Conservation (phyloP, 768 basidiomycete species). For the Boletus edulis region DNA sequence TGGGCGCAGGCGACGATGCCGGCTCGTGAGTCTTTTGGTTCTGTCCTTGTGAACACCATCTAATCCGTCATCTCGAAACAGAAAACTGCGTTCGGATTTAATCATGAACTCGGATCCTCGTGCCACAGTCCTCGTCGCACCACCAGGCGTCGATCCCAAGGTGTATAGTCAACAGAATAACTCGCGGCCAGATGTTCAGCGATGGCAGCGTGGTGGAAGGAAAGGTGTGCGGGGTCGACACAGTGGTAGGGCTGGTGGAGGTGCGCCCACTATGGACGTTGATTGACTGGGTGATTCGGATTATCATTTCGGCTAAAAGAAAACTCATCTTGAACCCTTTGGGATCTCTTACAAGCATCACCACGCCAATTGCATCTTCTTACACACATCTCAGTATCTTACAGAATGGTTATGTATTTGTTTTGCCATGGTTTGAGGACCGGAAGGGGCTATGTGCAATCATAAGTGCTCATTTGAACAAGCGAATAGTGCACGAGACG, state of each 20-base stretch:
- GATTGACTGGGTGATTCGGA: slow-evolving; percentile 18
- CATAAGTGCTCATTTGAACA: too few species aligned
- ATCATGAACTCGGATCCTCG: slow-evolving; percentile 59
- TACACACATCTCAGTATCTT: slow-evolving; percentile 26
- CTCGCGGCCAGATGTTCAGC: slow-evolving; percentile 21
- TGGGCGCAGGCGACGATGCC: slow-evolving; percentile 43
- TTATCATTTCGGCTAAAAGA: slow-evolving; percentile 5
- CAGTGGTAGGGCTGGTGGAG: slow-evolving; percentile 4
- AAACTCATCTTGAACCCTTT: slow-evolving; percentile 6
- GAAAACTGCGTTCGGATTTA: slow-evolving; percentile 85
- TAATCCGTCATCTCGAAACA: slow-evolving; percentile 25
- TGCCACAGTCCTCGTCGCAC: slow-evolving; percentile 64
- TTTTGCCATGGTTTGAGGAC: neutral
- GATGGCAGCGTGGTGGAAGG: slow-evolving; percentile 30
- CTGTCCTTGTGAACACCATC: neutral
- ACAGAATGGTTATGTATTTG: slow-evolving; percentile 25
- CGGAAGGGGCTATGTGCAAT: too few species aligned
- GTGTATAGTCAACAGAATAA: slow-evolving; percentile 41
- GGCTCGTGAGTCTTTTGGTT: slow-evolving; percentile 48
- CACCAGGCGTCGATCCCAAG: slow-evolving; percentile 60
- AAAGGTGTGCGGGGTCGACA: slow-evolving; percentile 24
- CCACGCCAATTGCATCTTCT: slow-evolving; percentile 12
- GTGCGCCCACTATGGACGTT: slow-evolving; percentile 26
- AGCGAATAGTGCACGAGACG: too few species aligned
- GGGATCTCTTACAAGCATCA: slow-evolving; percentile 15